Evolutionary conservation across 73 alveolate genomes (phyloP), one percentile per base, ranked within the genome.

Genomic region (Stentor coeruleus): DNA sequence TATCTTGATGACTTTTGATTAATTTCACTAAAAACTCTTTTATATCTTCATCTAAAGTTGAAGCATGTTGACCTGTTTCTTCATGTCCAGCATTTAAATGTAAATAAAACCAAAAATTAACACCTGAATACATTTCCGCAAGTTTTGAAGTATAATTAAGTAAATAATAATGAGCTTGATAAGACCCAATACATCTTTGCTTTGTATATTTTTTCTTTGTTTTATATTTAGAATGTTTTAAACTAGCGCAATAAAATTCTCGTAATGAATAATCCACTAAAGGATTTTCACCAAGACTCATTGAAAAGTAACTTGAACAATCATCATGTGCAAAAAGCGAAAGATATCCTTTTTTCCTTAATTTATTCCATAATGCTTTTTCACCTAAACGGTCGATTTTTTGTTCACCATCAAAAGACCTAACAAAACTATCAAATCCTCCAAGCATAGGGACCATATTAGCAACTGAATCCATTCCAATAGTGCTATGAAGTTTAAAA

Each of bases 31-130:
- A 31, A 2, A 66, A 66, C n/a, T 66, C 79, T 28, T 37, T 66
- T 26, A 66, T 26, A 31, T 66, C 79, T 26, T 66, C 79, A 31
- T 66, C 39, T 31, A 66, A 20, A 0, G 79, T 66, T 33, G n/a
- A 37, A 20, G 79, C 79, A 2, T 66, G 79, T 2, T 28, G 39
- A 1, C 79, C 79, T 26, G 79, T 26, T 28, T 37, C 36, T 33
- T 66, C 79, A 2, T 66, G 79, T 1, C 42, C 79, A 26, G 40
- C 79, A 31, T 66, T 66, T 33, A 66, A 33, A 66, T 66, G 79
- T 20, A 26, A 15, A 66, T 66, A 66, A 66, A 66, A 40, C 79
- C 79, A 66, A 11, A 20, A 40, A 31, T 2, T 66, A 31, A 66
- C 79, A 20, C 79, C 79, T 66, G n/a, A 26, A 2, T 66, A 28